These are phyloP conservation scores for Dendrostoma leiphaemia DNA, from an alignment of 2,329 filamentous ascomycete species.

Conservation along the genomic window DNA sequence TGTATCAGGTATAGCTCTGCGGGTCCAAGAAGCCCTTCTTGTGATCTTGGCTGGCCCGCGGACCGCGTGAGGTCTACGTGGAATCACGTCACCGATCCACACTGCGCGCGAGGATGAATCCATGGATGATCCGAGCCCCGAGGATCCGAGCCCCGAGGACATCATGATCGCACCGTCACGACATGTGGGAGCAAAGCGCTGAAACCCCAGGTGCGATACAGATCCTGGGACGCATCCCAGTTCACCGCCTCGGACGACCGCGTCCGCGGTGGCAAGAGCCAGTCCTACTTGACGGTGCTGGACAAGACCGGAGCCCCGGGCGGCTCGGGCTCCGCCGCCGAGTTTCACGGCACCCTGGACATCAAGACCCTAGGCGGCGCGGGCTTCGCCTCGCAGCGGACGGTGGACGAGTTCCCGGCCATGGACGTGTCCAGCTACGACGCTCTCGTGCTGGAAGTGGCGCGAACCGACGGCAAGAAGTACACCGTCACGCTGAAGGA, in stretches of 20 bases:
- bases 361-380: conserved; percentile 69
- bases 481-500: conserved; percentile 80
- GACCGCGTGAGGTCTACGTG: background rate
- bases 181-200: no score
- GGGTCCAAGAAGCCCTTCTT: no score
- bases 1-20: no score
- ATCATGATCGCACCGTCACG: no score
- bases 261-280: conserved; percentile 71
- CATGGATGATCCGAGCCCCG: background rate
- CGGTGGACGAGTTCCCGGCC: conserved; percentile 33
- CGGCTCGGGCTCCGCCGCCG: conserved; percentile 1
- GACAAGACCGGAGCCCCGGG: background rate
- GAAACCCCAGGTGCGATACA: no score
- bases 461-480: conserved; percentile 55
- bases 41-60: no score
- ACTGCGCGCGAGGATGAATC: no score
- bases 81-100: background rate
- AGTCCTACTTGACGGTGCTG: conserved; percentile 43
- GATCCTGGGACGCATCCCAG: conserved; percentile 15
- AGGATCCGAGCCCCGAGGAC: background rate
- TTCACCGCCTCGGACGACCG: conserved; percentile 74
- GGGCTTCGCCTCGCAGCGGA: conserved; percentile 79
- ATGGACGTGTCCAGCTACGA: conserved; percentile 33
- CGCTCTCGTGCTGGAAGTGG: conserved; percentile 61
- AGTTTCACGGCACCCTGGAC: conserved; percentile 57